A percentile compares a stretch with the other conserved stretches of the same genome.
Conservation (phyloP, 306 rosid species). For the Hippophae tibetana region DNA sequence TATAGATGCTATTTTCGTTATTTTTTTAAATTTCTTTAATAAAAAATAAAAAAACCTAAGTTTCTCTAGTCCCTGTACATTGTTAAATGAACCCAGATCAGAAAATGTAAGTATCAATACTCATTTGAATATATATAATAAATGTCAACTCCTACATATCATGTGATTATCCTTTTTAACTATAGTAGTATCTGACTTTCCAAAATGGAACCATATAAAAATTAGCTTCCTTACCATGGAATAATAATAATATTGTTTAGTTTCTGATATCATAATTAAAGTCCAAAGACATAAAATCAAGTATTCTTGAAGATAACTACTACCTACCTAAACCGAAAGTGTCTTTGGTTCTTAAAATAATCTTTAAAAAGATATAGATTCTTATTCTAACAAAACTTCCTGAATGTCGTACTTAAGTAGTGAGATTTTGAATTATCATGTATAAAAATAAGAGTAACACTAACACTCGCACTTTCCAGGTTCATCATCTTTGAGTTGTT, state of each 20-base stretch:
- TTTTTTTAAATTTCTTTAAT: not conserved
- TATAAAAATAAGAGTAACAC: not conserved
- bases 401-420: slow-evolving; percentile 10
- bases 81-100: no score
- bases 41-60: not conserved
- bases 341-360: not conserved
- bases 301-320: slow-evolving; percentile 29
- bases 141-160: slow-evolving; percentile 7
- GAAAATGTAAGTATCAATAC: no score
- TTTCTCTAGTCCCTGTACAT: no score
- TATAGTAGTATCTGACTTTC: slow-evolving; percentile 21
- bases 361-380: slow-evolving; percentile 10
- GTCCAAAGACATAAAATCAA: slow-evolving; percentile 14
- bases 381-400: slow-evolving; percentile 31
- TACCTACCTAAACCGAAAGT: slow-evolving; percentile 35
- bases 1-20: no score
- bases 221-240: slow-evolving; percentile 8
- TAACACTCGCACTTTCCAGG: no score
- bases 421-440: not conserved
- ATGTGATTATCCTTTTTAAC: not conserved
- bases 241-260: slow-evolving; percentile 1
- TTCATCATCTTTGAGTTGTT: no score
- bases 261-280: not conserved
- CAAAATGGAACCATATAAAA: slow-evolving; percentile 18
- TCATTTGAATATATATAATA: not conserved